phyloP scores from a whole-genome alignment of 148 eudicot species.

The Talinum fruticosum region DNA sequence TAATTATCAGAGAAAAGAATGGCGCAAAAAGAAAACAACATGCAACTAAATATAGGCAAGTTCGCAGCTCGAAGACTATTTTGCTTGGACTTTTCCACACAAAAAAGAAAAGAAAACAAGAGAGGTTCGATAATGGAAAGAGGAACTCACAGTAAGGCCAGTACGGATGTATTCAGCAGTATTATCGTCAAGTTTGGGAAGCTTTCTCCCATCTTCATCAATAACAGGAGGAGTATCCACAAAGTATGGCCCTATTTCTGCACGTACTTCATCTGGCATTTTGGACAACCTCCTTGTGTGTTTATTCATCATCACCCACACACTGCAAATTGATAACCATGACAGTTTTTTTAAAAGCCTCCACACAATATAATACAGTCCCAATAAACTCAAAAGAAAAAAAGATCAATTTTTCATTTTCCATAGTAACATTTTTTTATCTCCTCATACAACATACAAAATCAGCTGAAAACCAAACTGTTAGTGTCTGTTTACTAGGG shows the following conservation, averaged over 20 bases:
- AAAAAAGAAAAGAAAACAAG: too few species aligned
- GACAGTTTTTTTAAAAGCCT: background rate
- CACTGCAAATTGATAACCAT: constrained; percentile 39
- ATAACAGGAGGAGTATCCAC: constrained; percentile 77
- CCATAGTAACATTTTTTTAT: background rate
- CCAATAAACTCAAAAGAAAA: too few species aligned
- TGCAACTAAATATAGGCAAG: background rate
- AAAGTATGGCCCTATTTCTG: constrained; percentile 67
- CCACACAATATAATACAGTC: background rate
- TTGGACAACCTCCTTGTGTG: constrained; percentile 78
- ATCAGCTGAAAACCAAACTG: background rate
- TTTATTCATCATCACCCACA: constrained; percentile 99
- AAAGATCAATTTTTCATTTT: background rate
- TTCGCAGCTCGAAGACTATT: background rate
- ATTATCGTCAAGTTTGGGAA: constrained; percentile 74
- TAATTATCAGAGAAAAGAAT: constrained; percentile 6
- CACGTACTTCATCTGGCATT: constrained; percentile 92
- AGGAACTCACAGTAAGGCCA: constrained; percentile 70
- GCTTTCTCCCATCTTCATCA: constrained; percentile 74
- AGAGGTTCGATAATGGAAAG: background rate
- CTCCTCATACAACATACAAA: background rate
- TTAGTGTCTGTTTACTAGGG: background rate
- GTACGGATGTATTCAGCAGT: constrained; percentile 60
- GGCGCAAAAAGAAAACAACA: background rate
- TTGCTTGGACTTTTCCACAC: background rate